A percentile compares a stretch with the other conserved stretches of the same genome.
These are phyloP conservation scores for Solanum medicagineum DNA, from an alignment of 257 asterid genomes.

Conservation along the genomic window DNA sequence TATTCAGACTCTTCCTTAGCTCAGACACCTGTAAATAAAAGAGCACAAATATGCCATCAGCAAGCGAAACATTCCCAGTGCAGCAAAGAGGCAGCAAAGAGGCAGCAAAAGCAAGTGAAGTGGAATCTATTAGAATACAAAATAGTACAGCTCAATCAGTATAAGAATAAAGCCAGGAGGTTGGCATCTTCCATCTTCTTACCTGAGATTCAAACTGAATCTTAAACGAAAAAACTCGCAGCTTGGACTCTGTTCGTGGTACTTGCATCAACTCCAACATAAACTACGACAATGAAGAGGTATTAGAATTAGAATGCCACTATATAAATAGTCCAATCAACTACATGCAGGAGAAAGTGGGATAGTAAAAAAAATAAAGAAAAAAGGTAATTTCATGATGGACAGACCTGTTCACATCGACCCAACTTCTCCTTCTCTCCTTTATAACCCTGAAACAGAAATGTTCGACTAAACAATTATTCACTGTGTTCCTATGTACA, in stretches of 20 bases:
- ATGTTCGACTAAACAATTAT: background rate
- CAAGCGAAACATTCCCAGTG: background rate
- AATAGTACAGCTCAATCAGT: background rate
- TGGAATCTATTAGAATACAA: background rate
- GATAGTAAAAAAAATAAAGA: background rate
- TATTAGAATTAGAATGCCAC: background rate
- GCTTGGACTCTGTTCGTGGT: slow-evolving; percentile 73
- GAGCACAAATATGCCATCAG: background rate
- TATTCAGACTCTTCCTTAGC: slow-evolving; percentile 57
- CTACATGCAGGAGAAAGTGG: background rate
- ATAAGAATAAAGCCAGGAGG: background rate
- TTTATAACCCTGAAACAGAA: slow-evolving; percentile 60
- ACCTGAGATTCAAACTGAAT: slow-evolving; percentile 83
- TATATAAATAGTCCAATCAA: background rate
- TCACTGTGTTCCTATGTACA: background rate
- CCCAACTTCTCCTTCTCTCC: slow-evolving; percentile 82
- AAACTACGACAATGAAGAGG: slow-evolving; percentile 37
- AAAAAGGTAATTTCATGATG: slow-evolving; percentile 1
- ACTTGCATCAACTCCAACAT: slow-evolving; percentile 95
- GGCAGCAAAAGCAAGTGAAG: background rate
- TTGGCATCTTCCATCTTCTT: slow-evolving; percentile 6
- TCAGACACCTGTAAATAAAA: slow-evolving; percentile 59
- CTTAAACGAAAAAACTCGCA: slow-evolving; percentile 84
- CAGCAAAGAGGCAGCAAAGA: slow-evolving; percentile 1
- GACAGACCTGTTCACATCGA: slow-evolving; percentile 82